phyloP scores from a whole-genome alignment of 305 asterid genomes.

The Fraxinus dipetala region DNA sequence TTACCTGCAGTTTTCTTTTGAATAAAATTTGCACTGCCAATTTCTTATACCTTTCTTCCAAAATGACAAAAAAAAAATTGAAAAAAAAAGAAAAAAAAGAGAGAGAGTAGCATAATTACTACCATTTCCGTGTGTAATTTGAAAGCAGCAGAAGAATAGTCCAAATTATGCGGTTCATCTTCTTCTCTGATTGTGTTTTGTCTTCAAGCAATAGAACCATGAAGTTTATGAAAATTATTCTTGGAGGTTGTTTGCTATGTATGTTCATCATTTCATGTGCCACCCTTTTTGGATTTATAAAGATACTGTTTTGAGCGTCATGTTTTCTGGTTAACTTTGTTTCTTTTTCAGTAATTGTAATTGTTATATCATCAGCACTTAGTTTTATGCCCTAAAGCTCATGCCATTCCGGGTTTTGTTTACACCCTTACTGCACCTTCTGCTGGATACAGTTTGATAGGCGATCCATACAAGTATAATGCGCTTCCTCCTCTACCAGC shows the following conservation, averaged over 20 bases:
- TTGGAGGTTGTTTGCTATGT: not conserved
- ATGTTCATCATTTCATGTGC: not conserved
- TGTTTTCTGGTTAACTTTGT: not conserved
- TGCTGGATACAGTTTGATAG: conserved; percentile 41
- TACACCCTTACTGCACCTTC: not conserved
- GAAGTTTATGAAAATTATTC: not conserved
- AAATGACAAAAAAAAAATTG: not conserved
- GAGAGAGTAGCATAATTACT: not conserved
- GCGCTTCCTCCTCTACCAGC: conserved; percentile 91
- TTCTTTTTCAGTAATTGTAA: not conserved
- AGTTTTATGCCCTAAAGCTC: not conserved
- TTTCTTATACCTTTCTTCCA: not conserved
- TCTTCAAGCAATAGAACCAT: not conserved
- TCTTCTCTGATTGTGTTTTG: not conserved
- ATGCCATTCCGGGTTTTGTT: not conserved
- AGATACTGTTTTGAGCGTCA: not conserved
- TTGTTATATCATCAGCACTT: not conserved
- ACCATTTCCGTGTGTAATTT: not conserved
- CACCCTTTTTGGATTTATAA: not conserved
- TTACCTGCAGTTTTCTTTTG: not conserved
- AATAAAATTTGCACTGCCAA: not conserved
- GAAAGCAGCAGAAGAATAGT: not conserved
- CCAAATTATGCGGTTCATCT: not conserved
- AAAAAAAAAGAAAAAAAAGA: not conserved
- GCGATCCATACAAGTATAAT: conserved; percentile 68